Base-by-base conservation (phyloP, 1,139 yeast genomes). In the Pichia sp. region DNA sequence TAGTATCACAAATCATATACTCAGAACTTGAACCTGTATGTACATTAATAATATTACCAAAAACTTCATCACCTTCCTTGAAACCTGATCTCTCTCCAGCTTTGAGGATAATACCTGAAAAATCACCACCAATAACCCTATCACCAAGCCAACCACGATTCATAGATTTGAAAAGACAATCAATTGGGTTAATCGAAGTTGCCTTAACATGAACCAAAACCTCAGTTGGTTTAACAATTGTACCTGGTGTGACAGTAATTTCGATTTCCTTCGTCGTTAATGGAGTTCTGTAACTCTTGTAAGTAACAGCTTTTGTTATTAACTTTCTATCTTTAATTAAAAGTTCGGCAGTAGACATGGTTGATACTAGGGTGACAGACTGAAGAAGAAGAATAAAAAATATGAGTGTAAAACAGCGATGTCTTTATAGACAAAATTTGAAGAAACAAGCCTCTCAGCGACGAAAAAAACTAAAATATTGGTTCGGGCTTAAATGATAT, bases 131-230 rank as follows among this genome's bases (percentile, higher is more conserved):
- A 27, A 82, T 34, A 24, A 42, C 70, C 2, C 62, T 65, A 0
- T 65, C 59, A 15, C 59, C 68, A 51, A 64, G 67, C 59, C 65
- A 69, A 16, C 48, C 47, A 8, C 53, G 51, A 35, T 51, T 39
- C 0, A 59, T n/a, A 7, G 48, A 48, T 20, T 56, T 49, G 40
- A 82, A 59, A 49, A 80, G 67, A 48, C 76, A 55, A 61, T 86
- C 95, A 40, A 85, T 71, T 0, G 95, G 94, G 58, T 85, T 86
- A 43, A 84, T 65, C 0, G 84, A 75, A 1, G 80, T 81, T 15
- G 79, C 72, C 37, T 68, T 69, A 23, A 84, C 77, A 57, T 82
- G 77, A 24, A 87, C 72, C 24, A 85, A 70, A 7, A 84, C 61
- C 47, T 77, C 71, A 48, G 71, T 67, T 18, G 69, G 63, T 18